Base-by-base conservation (phyloP, 768 basidiomycete genomes). In the Leccinum subtestaceum region DNA sequence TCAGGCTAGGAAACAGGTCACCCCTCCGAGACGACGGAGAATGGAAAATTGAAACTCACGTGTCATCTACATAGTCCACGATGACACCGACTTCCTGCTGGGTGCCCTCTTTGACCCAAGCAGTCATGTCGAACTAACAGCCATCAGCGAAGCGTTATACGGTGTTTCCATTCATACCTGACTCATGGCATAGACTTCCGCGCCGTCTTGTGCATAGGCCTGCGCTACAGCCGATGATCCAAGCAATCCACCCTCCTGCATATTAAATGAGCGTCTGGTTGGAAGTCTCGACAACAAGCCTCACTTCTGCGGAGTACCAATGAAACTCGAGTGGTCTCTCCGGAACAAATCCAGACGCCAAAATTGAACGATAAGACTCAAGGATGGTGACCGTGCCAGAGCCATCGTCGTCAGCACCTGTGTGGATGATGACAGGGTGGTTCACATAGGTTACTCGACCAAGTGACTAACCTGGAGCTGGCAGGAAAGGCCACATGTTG, bases 171-270 rank as follows among this genome's bases (percentile, higher is more conserved):
- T 52, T 6, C 48, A 43, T 70, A 72, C 71, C 71, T 72, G 71
- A 45, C 71, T 72, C 71, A 72, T 72, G 6, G 62, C 71, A 58
- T 74, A 72, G 21, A 72, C 64, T 2, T 60, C 10, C 10, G 40
- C 9, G 0, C 56, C 60, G 27, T 56, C 40, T 15, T 70, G 62
- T 52, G 84, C 84, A 69, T 96, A 97, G 60, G 83, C 81, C 64
- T 80, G 77, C 38, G 93, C 93, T 53, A 98, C 83, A 17, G 94
- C 95, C 74, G 95, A 94, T 38, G 91, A 93, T 43, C 95, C 95
- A 55, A 93, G 83, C 38, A 93, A 81, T 12, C 92, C 92, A 53
- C 84, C 88, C 76, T 93, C 91, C 90, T 72, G 29, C 10, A 38
- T 12, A 27, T 43, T 12, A 21, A 23, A 31, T 70, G 12, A 67